A percentile compares a stretch with the other conserved stretches of the same genome.
phyloP scores from a whole-genome alignment of 495 filamentous ascomycete genomes.

The Astrothelium subdiscretum region DNA sequence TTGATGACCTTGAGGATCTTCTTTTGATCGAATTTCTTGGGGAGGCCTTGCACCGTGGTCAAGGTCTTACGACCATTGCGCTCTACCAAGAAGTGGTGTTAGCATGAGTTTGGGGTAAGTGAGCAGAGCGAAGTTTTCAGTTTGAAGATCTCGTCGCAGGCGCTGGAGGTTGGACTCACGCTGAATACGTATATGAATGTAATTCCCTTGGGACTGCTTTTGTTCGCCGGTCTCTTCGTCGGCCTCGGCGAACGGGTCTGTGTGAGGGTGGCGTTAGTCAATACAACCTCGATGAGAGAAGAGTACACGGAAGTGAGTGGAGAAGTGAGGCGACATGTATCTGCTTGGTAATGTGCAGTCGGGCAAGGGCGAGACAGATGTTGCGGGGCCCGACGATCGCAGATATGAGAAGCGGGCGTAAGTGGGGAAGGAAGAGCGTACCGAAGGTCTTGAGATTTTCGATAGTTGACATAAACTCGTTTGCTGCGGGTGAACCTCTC shows the following conservation, averaged over 20 bases:
- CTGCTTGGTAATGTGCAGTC: background rate
- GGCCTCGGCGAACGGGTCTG: slow-evolving; percentile 99
- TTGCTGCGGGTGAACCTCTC: background rate
- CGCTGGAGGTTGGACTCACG: slow-evolving; percentile 38
- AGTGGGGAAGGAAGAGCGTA: slow-evolving; percentile 37
- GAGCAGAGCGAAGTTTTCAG: slow-evolving; percentile 15
- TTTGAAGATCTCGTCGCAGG: slow-evolving; percentile 7
- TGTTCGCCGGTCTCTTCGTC: slow-evolving; percentile 95
- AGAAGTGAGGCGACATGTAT: background rate
- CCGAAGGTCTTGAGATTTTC: slow-evolving; percentile 99
- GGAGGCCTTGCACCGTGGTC: slow-evolving; percentile 97
- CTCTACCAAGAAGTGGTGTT: slow-evolving; percentile 43
- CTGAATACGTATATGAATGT: slow-evolving; percentile 99
- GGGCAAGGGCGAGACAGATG: background rate
- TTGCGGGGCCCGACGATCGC: background rate
- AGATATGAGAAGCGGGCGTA: background rate
- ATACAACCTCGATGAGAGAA: background rate
- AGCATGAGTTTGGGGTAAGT: background rate
- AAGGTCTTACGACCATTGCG: slow-evolving; percentile 99
- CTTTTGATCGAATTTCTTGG: slow-evolving; percentile 97
- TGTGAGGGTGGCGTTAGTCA: slow-evolving; percentile 1
- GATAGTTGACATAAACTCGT: slow-evolving; percentile 38
- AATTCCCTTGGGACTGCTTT: slow-evolving; percentile 79
- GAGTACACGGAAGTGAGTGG: background rate
- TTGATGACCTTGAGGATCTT: slow-evolving; percentile 99